Evolutionary conservation across 768 basidiomycete genomes (phyloP).

Genomic region (Termitomyces sp.): DNA sequence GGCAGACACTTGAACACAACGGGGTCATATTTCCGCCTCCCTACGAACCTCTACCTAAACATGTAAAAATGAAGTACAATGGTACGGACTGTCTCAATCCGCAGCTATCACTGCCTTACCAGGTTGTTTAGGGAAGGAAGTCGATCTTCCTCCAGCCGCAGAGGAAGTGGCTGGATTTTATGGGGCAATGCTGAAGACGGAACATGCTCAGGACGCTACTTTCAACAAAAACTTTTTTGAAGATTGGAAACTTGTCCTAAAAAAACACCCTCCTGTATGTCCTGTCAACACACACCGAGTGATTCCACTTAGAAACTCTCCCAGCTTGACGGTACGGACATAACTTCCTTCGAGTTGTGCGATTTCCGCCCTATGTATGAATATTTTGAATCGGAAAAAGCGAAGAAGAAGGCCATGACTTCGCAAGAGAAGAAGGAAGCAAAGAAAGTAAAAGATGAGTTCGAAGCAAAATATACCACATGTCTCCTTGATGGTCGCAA

Average conservation of each 20-base stretch:
- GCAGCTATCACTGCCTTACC: constrained; percentile 4
- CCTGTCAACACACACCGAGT: constrained; percentile 3
- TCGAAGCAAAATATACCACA: constrained; percentile 78
- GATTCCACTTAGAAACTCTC: constrained; percentile 4
- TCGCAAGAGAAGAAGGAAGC: constrained; percentile 85
- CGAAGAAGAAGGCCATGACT: constrained; percentile 85
- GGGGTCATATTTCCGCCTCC: constrained; percentile 96
- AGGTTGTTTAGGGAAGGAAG: constrained; percentile 52
- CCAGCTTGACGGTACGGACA: constrained; percentile 68
- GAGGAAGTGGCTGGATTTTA: constrained; percentile 99
- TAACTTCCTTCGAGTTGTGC: constrained; percentile 72
- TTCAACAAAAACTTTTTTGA: constrained; percentile 97
- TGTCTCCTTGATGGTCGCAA: constrained; percentile 94
- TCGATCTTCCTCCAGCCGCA: constrained; percentile 76
- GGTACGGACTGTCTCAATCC: constrained; percentile 42
- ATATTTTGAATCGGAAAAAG: constrained; percentile 87
- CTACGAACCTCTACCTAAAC: constrained; percentile 76
- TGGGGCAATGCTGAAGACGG: constrained; percentile 85
- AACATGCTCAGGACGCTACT: constrained; percentile 80
- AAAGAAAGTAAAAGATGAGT: constrained; percentile 78
- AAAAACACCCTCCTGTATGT: constrained; percentile 78
- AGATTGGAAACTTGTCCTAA: constrained; percentile 76
- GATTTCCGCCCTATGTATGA: constrained; percentile 96
- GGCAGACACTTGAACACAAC: constrained; percentile 92
- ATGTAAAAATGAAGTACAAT: constrained; percentile 93